Conservation (phyloP, 345 rosid species). For the Populus deltoides region DNA sequence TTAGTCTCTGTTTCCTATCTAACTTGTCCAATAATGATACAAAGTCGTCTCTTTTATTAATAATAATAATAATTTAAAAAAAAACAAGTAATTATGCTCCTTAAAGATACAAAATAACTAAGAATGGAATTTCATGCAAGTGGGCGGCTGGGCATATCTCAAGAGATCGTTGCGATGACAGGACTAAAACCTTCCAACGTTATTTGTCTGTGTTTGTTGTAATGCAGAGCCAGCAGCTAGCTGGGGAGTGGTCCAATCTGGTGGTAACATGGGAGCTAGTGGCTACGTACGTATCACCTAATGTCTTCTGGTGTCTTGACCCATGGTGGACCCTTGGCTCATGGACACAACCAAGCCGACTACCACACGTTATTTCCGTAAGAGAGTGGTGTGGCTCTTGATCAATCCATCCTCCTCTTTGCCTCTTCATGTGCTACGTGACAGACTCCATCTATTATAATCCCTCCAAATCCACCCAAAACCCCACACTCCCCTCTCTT, state of each 20-base stretch:
- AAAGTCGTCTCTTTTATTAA: too few species aligned
- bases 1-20: too few species aligned
- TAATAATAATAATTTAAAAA: too few species aligned
- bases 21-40: too few species aligned
- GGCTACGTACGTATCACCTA: not conserved
- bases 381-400: not conserved
- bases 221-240: not conserved
- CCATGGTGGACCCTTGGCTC: not conserved
- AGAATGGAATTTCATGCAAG: not conserved
- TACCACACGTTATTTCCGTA: not conserved
- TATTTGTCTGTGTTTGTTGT: not conserved
- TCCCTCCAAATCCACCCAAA: constrained; percentile 27
- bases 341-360: not conserved
- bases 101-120: too few species aligned
- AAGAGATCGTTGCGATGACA: not conserved
- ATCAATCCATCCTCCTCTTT: not conserved
- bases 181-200: not conserved
- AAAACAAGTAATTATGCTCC: too few species aligned
- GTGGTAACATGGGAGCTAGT: not conserved
- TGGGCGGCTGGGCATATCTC: not conserved
- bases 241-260: not conserved
- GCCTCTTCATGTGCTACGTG: constrained; percentile 33
- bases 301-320: not conserved
- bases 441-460: constrained; percentile 22
- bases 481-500: not conserved